Evolutionary conservation across 164 flowering plant genomes (phyloP), one percentile per base, ranked within the genome.

Genomic region (Kingdonia uniflora): DNA sequence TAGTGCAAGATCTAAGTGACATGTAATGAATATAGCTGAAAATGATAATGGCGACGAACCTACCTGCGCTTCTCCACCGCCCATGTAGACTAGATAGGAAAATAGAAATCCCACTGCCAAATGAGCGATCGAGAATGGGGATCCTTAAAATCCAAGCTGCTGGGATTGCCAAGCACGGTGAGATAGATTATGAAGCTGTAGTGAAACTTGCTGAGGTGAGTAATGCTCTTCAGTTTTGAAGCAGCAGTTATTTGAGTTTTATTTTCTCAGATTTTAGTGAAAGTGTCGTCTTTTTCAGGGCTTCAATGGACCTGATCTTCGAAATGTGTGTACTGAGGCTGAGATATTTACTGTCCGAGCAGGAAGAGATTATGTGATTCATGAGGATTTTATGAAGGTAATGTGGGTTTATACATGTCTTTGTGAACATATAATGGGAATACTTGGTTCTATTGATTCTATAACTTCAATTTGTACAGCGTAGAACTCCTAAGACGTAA

Each of bases 371-470:
- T 89, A 92, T 62, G 97, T 88, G 35, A 81, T 92, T 58, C 95
- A 88, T 55, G 97, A 88, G 73, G 97, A 92, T 67, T 88, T 88
- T 63, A 92, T 92, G 97, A 88, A 86, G 95, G 99, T 82, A 70
- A 44, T 17, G 6, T 22, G 19, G 2, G 3, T 33, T 43, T 21
- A 13, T 47, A 11, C 19, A 21, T 2, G 19, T 47, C 25, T 29
- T n/a, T n/a, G n/a, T n/a, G n/a, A n/a, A n/a, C n/a, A n/a, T n/a
- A n/a, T n/a, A n/a, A n/a, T n/a, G n/a, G n/a, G n/a, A n/a, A n/a
- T n/a, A n/a, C n/a, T n/a, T 29, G 21, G 3, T 1, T 20, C 29
- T 20, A 2, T 47, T 41, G n/a, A 14, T 41, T 14, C 11, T 11
- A 41, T 41, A 41, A n/a, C 4, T 29, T 14, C 53, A 5, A 8